These are phyloP conservation scores for Fragaria vesca DNA, from an alignment of 306 rosid species.

Conservation along the genomic window DNA sequence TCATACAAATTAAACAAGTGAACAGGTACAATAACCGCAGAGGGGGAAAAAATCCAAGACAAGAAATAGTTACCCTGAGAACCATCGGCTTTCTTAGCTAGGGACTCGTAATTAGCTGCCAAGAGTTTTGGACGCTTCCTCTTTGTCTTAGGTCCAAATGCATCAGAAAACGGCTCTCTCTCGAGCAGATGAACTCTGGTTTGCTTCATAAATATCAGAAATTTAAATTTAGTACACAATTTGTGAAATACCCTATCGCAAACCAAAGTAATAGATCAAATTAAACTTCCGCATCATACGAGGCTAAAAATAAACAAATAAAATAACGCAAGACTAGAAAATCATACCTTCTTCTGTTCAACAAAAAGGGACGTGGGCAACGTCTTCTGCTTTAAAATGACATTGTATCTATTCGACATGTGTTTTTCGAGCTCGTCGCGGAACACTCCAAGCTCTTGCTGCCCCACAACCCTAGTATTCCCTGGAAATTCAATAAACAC, in stretches of 20 bases:
- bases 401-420: constrained; percentile 68
- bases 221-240: not conserved
- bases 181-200: constrained; percentile 89
- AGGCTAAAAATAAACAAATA: not conserved
- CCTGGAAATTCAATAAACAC: constrained; percentile 34
- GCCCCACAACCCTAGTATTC: constrained; percentile 74
- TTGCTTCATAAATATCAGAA: constrained; percentile 56
- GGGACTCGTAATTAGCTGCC: constrained; percentile 80
- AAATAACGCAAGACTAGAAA: not conserved
- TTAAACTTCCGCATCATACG: not conserved
- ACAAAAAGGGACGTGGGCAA: constrained; percentile 75
- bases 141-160: constrained; percentile 82
- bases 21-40: not conserved
- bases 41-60: not conserved
- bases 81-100: constrained; percentile 76
- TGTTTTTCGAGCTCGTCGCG: constrained; percentile 69
- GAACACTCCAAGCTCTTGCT: constrained; percentile 77
- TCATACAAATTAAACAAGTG: not conserved
- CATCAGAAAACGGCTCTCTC: constrained; percentile 78
- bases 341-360: constrained; percentile 77
- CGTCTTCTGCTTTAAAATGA: constrained; percentile 70
- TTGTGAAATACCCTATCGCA: not conserved
- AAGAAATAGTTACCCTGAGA: constrained; percentile 62
- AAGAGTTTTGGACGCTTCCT: constrained; percentile 80
- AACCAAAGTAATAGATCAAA: not conserved